Conservation (phyloP, 495 filamentous ascomycete genomes). For the Aspergillus indologenus region DNA sequence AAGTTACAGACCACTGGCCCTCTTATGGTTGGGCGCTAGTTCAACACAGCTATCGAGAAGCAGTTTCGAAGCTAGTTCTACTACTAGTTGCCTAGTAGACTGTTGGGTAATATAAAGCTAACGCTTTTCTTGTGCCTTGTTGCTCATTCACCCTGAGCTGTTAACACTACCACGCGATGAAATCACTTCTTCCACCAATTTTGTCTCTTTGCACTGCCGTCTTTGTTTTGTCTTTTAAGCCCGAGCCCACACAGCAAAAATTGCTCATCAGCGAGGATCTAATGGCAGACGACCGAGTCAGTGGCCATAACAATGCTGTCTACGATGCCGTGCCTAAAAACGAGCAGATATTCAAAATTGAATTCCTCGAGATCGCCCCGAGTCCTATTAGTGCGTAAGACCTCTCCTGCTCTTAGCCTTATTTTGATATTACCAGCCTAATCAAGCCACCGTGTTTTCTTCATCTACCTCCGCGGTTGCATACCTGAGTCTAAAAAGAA, state of each 20-base stretch:
- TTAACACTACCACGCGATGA: constrained; percentile 10
- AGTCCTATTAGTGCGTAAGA: constrained; percentile 18
- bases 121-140: background rate
- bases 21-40: no score
- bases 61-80: no score
- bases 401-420: background rate
- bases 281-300: background rate
- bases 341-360: constrained; percentile 6
- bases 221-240: constrained; percentile 3
- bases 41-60: no score
- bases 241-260: constrained; percentile 9
- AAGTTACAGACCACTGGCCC: no score
- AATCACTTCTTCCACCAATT: constrained; percentile 12
- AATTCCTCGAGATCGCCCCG: constrained; percentile 19
- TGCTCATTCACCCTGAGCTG: background rate
- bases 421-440: constrained; percentile 6
- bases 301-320: constrained; percentile 13
- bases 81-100: no score
- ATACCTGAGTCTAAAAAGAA: constrained; percentile 17
- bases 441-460: constrained; percentile 17
- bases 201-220: constrained; percentile 12
- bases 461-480: constrained; percentile 17
- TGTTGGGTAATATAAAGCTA: background rate
- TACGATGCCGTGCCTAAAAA: constrained; percentile 16
- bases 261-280: background rate